Percentiles rank a stretch among this genome's conserved stretches.
Evolutionary conservation across 164 flowering plant genomes (phyloP).

Genomic region (Saururus chinensis): DNA sequence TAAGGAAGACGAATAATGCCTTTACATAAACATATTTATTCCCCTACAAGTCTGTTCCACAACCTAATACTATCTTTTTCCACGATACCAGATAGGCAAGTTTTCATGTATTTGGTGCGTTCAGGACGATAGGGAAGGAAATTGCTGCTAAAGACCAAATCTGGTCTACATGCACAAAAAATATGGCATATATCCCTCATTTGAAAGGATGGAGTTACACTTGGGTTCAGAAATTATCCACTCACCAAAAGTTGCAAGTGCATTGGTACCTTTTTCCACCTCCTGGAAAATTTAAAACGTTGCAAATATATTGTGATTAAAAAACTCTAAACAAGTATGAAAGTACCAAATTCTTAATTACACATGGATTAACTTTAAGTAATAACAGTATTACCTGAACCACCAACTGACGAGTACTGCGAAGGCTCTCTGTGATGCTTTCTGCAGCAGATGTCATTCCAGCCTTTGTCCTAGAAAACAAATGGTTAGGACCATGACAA

Average conservation of each 20-base stretch:
- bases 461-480: constrained; percentile 71
- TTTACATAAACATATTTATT: not conserved
- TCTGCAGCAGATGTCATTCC: constrained; percentile 97
- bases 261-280: constrained; percentile 78
- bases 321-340: not conserved
- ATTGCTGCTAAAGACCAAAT: too few species aligned
- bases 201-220: not conserved
- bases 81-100: too few species aligned
- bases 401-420: constrained; percentile 87
- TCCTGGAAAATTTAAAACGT: constrained; percentile 35
- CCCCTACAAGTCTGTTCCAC: too few species aligned
- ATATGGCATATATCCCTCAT: too few species aligned
- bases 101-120: too few species aligned
- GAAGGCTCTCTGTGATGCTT: constrained; percentile 87
- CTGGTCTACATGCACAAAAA: too few species aligned
- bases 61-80: too few species aligned
- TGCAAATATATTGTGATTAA: not conserved
- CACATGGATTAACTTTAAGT: not conserved
- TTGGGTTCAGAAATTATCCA: not conserved
- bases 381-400: too few species aligned
- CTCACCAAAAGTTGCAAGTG: constrained; percentile 74
- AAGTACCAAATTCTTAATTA: not conserved
- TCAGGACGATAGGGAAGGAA: too few species aligned
- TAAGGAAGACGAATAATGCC: not conserved
- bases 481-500: too few species aligned